Percentiles rank a stretch among this genome's conserved stretches.
These are phyloP conservation scores for Fusarium incarnatum DNA, from an alignment of 2,329 filamentous ascomycete genomes.

Conservation along the genomic window DNA sequence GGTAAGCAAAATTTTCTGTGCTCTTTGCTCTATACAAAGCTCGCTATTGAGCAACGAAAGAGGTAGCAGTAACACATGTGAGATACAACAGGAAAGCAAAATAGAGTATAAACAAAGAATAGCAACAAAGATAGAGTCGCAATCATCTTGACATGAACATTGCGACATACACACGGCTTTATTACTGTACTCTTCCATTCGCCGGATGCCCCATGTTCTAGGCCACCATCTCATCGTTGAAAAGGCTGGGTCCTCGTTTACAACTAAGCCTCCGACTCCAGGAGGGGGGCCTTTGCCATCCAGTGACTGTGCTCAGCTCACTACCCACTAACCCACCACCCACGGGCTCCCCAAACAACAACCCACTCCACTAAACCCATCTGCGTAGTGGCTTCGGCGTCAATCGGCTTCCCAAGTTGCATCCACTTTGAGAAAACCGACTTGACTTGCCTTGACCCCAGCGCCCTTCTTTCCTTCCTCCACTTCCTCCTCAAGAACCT, in stretches of 20 bases:
- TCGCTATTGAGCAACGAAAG: conserved; percentile 6
- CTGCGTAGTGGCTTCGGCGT: conserved; percentile 45
- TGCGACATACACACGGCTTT: conserved; percentile 19
- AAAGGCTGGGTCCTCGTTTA: conserved; percentile 17
- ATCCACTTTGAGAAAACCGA: conserved; percentile 45
- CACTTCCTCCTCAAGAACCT: conserved; percentile 40
- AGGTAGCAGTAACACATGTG: neutral
- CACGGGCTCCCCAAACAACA: conserved; percentile 12
- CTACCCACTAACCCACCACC: conserved; percentile 41
- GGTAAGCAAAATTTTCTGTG: conserved; percentile 22
- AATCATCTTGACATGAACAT: conserved; percentile 17
- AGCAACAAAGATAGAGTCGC: neutral
- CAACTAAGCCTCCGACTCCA: conserved; percentile 21
- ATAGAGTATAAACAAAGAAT: neutral
- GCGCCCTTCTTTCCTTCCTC: conserved; percentile 42
- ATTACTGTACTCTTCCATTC: conserved; percentile 5
- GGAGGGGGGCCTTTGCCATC: conserved; percentile 15
- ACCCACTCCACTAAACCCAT: conserved; percentile 28
- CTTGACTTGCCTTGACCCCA: conserved; percentile 31
- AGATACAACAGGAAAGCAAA: neutral
- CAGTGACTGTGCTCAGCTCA: conserved; percentile 35
- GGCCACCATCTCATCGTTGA: conserved; percentile 19
- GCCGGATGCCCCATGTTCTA: conserved; percentile 19
- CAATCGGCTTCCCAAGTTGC: conserved; percentile 45
- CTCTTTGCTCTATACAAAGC: neutral